Evolutionary conservation across 108 stramenopile genomes (phyloP), one percentile per base, ranked within the genome.

Genomic region (Chaetoceros muelleri): DNA sequence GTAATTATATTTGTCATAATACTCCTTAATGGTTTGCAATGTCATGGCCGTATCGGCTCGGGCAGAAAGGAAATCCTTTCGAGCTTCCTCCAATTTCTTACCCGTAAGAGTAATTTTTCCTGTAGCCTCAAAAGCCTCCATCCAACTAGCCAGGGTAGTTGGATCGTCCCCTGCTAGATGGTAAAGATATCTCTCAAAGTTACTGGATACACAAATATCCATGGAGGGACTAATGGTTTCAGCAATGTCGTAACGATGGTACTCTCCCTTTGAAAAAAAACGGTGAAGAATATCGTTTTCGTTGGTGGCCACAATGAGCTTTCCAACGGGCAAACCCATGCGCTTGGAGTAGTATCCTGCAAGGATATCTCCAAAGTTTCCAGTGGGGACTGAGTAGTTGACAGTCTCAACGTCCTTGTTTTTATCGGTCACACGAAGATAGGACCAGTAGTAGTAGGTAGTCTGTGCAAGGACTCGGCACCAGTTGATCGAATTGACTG

Each of bases 401-500:
- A 98, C 73, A 57, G 68, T 59, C 19, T 52, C 44, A 24, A 76
- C 80, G 47, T 61, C 73, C 49, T 61, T 71, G 29, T 62, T 44
- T 1, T 82, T 27, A 57, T 87, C 91, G 7, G 93, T 95, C 5
- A 96, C 86, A 46, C 95, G 76, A 29, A 98, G 66, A 66, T 95
- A 93, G 44, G 85, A 82, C 93, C 94, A 99, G 78, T 94, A 99
- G 78, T 97, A 99, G 70, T 99, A 99, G 3, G 96, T 95, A 30
- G 93, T 97, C 80, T 99, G 98, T 0, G 96, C 98, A 62, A 99
- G 73, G 21, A 99, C 96, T 29, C 98, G 88, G 31, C 94, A 95
- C 96, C 96, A 99, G 68, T 99, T 99, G 74, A 99, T 99, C 2
- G 88, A 91, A 72, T 99, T 99, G 52, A 99, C 95, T 8, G 98